These are phyloP conservation scores for Xenosphaeropsis pyriputrescens DNA, from an alignment of 2,329 filamentous ascomycete species.

Conservation along the genomic window DNA sequence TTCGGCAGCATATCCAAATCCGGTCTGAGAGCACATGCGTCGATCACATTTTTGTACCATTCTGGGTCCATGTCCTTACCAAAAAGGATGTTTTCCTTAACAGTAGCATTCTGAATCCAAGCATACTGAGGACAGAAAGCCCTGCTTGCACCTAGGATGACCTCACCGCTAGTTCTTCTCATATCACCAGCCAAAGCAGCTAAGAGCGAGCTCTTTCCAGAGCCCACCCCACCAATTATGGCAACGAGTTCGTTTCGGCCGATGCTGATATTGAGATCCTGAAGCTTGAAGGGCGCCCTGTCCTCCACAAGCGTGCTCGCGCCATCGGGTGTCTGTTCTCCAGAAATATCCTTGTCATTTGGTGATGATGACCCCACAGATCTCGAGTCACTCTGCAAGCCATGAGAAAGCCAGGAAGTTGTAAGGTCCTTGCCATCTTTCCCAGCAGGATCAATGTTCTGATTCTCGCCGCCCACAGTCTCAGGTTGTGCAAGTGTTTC, in stretches of 20 bases:
- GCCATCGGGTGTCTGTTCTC: slow-evolving; percentile 31
- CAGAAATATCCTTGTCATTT: slow-evolving; percentile 19
- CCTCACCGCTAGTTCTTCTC: slow-evolving; percentile 63
- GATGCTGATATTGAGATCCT: slow-evolving; percentile 50
- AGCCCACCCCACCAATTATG: slow-evolving; percentile 80
- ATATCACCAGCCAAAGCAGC: slow-evolving; percentile 88
- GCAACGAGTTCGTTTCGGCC: slow-evolving; percentile 66
- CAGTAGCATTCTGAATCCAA: slow-evolving; percentile 89
- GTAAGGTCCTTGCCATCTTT: slow-evolving; percentile 14
- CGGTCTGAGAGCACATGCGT: slow-evolving; percentile 64
- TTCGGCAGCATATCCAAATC: slow-evolving; percentile 90
- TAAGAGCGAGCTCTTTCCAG: slow-evolving; percentile 80
- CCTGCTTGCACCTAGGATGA: slow-evolving; percentile 63
- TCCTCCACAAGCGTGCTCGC: slow-evolving; percentile 38
- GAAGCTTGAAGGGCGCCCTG: slow-evolving; percentile 56
- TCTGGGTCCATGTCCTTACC: slow-evolving; percentile 59
- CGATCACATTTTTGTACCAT: slow-evolving; percentile 55
- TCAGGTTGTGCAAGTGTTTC: slow-evolving; percentile 29
- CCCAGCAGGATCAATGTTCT: slow-evolving; percentile 12
- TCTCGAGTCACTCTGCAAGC: slow-evolving; percentile 6
- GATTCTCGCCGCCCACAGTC: slow-evolving; percentile 21
- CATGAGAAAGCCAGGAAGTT: slow-evolving; percentile 8
- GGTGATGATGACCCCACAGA: slow-evolving; percentile 4
- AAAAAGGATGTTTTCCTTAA: slow-evolving; percentile 83
- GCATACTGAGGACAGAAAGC: slow-evolving; percentile 94